Conservation (phyloP, 352 stramenopile genomes). For the Detonula confervacea region DNA sequence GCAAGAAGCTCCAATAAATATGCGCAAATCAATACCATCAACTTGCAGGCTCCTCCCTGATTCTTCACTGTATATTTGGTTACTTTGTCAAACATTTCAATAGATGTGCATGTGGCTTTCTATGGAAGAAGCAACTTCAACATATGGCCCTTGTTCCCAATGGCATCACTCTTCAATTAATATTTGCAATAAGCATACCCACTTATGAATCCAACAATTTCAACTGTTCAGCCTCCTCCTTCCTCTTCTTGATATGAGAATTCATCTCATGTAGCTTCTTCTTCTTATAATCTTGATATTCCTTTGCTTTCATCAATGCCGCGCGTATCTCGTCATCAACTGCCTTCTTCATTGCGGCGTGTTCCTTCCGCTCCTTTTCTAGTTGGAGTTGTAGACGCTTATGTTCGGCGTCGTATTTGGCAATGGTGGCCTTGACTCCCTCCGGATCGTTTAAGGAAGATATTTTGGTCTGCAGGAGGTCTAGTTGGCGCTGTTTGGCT, state of each 20-base stretch:
- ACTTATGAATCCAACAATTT: slow-evolving; percentile 47
- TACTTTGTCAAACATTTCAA: too few species aligned
- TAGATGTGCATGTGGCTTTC: too few species aligned
- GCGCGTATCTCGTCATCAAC: slow-evolving; percentile 60
- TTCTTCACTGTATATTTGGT: too few species aligned
- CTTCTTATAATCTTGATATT: slow-evolving; percentile 46
- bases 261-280: slow-evolving; percentile 49
- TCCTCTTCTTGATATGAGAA: slow-evolving; percentile 34
- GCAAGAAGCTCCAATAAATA: too few species aligned
- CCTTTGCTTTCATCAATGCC: slow-evolving; percentile 34
- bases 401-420: slow-evolving; percentile 59
- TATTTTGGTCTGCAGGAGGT: slow-evolving; percentile 72
- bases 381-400: slow-evolving; percentile 60
- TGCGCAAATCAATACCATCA: too few species aligned
- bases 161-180: too few species aligned
- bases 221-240: slow-evolving; percentile 38
- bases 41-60: too few species aligned
- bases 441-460: slow-evolving; percentile 73
- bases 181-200: too few species aligned
- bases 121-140: too few species aligned
- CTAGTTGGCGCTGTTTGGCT: slow-evolving; percentile 62
- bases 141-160: too few species aligned
- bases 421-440: slow-evolving; percentile 71
- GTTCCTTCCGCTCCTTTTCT: slow-evolving; percentile 62
- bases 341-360: slow-evolving; percentile 47